Percentiles rank a stretch among this genome's conserved stretches.
These are phyloP conservation scores for Ambrosiella xylebori DNA, from an alignment of 2,329 filamentous ascomycete genomes.

Conservation along the genomic window DNA sequence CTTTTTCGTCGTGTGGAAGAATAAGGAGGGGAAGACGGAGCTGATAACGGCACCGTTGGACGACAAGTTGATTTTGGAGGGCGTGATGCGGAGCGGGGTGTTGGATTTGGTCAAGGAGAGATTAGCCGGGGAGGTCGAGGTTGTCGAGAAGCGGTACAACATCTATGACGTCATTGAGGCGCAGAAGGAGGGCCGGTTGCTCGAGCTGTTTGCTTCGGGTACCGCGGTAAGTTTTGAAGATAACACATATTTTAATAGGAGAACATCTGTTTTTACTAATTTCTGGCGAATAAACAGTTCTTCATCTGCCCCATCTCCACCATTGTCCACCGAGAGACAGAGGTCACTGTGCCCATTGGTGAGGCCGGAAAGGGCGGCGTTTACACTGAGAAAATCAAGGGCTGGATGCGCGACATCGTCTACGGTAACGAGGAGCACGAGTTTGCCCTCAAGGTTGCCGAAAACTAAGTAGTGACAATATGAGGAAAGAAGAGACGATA, in stretches of 20 bases:
- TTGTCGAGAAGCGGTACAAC: slow-evolving; percentile 69
- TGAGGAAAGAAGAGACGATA: not conserved
- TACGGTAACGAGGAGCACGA: slow-evolving; percentile 50
- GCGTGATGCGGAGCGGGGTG: slow-evolving; percentile 69
- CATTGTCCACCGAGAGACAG: slow-evolving; percentile 48
- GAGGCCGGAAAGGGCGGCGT: slow-evolving; percentile 32
- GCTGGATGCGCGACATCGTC: slow-evolving; percentile 55
- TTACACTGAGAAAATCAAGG: slow-evolving; percentile 46
- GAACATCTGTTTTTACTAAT: not conserved
- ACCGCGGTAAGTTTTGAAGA: slow-evolving; percentile 49
- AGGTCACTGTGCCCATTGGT: slow-evolving; percentile 45
- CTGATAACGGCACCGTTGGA: slow-evolving; percentile 72
- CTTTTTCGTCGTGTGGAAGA: slow-evolving; percentile 73
- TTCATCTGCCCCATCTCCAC: slow-evolving; percentile 53
- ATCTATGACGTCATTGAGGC: slow-evolving; percentile 64
- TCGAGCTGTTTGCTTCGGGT: slow-evolving; percentile 75
- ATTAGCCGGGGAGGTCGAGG: slow-evolving; percentile 41
- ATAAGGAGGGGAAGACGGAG: slow-evolving; percentile 42
- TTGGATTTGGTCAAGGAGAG: slow-evolving; percentile 53
- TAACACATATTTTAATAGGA: not conserved
- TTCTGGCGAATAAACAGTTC: slow-evolving; percentile 31
- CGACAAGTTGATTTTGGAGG: slow-evolving; percentile 70
- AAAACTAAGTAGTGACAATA: slow-evolving; percentile 21
- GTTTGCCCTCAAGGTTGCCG: slow-evolving; percentile 52
- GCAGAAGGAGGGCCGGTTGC: slow-evolving; percentile 52